phyloP scores from a whole-genome alignment of 2,329 filamentous ascomycete genomes.

The Colletotrichum musicola region DNA sequence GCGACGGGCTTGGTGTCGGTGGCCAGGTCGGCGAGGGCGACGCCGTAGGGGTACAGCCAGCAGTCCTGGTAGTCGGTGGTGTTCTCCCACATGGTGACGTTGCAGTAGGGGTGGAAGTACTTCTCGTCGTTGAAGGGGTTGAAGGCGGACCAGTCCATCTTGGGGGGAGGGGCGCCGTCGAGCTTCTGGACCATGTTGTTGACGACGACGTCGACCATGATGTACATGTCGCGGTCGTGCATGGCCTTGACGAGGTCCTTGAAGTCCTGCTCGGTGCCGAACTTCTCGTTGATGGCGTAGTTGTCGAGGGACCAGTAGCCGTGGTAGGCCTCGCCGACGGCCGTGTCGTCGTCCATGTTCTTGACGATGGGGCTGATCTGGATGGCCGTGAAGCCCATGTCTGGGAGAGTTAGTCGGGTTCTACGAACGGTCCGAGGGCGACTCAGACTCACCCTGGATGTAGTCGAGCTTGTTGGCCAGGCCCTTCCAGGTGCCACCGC shows the following conservation, averaged over 20 bases:
- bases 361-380: conserved; percentile 70
- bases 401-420: not conserved
- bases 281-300: conserved; percentile 59
- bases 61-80: conserved; percentile 66
- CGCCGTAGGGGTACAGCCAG: conserved; percentile 66
- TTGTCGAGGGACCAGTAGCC: conserved; percentile 57
- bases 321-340: conserved; percentile 50
- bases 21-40: conserved; percentile 72
- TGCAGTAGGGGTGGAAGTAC: conserved; percentile 73
- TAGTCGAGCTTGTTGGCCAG: conserved; percentile 63
- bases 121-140: conserved; percentile 60
- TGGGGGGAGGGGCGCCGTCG: conserved; percentile 56
- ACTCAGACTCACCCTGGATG: conserved; percentile 53
- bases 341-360: conserved; percentile 47
- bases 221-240: conserved; percentile 65
- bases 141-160: conserved; percentile 52
- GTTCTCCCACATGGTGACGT: conserved; percentile 67
- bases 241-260: conserved; percentile 59
- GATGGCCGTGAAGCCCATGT: conserved; percentile 53
- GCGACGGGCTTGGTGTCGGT: conserved; percentile 65
- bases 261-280: conserved; percentile 63
- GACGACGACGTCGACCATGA: conserved; percentile 68
- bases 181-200: conserved; percentile 60
- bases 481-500: conserved; percentile 63
- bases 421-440: too few species aligned